A percentile compares a stretch with the other conserved stretches of the same genome.
Conservation (phyloP, 371 early-diverging fungal species). For the Phascolomyces articulosus region DNA sequence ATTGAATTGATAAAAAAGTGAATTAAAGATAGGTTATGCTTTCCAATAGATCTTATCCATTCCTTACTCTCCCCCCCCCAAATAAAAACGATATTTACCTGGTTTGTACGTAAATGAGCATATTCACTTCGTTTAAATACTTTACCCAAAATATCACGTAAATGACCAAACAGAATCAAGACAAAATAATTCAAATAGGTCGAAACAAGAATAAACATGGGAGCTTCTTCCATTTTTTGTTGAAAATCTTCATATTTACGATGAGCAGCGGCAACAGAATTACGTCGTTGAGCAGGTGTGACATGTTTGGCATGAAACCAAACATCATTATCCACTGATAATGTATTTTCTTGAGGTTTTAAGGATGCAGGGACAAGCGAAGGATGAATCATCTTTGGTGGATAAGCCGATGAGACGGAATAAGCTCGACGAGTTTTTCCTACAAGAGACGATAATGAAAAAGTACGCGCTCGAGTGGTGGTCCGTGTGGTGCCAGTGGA, state of each 20-base stretch:
- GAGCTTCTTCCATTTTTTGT: constrained; percentile 42
- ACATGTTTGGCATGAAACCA: constrained; percentile 22
- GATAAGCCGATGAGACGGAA: constrained; percentile 51
- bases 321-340: constrained; percentile 17
- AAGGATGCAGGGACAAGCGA: constrained; percentile 22
- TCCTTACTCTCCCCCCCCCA: too few relatives aligned
- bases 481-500: neutral
- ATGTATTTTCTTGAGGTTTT: neutral
- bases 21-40: too few relatives aligned
- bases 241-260: constrained; percentile 32
- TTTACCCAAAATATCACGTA: constrained; percentile 90
- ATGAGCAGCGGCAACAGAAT: constrained; percentile 51
- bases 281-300: constrained; percentile 50
- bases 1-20: too few relatives aligned
- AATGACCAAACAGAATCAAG: constrained; percentile 92
- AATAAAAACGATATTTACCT: constrained; percentile 42
- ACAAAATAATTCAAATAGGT: constrained; percentile 97
- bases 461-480: constrained; percentile 34
- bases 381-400: constrained; percentile 32
- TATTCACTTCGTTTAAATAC: constrained; percentile 72
- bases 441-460: constrained; percentile 42
- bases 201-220: constrained; percentile 81
- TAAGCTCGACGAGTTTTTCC: constrained; percentile 51
- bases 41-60: neutral
- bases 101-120: constrained; percentile 69